These are phyloP conservation scores for thale cress (Arabidopsis thaliana) DNA, from an alignment of 345 rosid species.

Conservation along the genomic window TAIR10.1 NC_003074.8:7541001-7541500, in stretches of 20 bases:
- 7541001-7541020: not conserved
- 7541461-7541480: constrained; percentile 36
- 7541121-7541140: not conserved
- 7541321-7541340: not conserved
- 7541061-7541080: constrained; percentile 20
- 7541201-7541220: not conserved
- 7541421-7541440: constrained; percentile 46
- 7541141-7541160: not conserved
- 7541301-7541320: not conserved
- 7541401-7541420: constrained; percentile 41
- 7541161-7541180: not conserved
- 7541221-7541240: not conserved
- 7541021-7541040: not conserved
- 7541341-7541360: not conserved
- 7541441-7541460: constrained; percentile 41
- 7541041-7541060: constrained; percentile 6
- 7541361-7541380: constrained; percentile 39
- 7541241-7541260: not conserved
- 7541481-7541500: constrained; percentile 37
- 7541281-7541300: not conserved
- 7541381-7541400: constrained; percentile 41
- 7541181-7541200: not conserved
- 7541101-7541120: not conserved
- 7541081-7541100: not conserved
- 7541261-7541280: not conserved